These are phyloP conservation scores for Byssothecium circinans DNA, from an alignment of 2,329 filamentous ascomycete genomes.

Conservation along the genomic window DNA sequence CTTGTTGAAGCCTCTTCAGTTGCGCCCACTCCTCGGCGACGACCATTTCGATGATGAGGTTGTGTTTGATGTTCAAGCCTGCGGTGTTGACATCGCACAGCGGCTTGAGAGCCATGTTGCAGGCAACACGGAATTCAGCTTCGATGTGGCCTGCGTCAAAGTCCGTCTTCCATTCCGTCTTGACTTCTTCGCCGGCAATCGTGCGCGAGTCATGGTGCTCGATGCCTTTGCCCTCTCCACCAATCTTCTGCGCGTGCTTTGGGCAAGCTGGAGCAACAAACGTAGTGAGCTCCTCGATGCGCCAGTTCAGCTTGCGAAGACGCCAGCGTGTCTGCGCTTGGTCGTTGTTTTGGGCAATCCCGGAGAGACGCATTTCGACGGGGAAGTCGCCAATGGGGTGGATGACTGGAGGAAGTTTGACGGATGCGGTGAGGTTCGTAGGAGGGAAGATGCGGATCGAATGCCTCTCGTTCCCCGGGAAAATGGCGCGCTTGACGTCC, in stretches of 20 bases:
- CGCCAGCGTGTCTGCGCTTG: conserved; percentile 79
- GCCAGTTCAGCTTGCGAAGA: conserved; percentile 88
- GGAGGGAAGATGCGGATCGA: conserved; percentile 94
- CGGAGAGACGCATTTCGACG: conserved; percentile 78
- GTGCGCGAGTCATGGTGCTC: conserved; percentile 74
- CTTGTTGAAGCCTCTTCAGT: conserved; percentile 69
- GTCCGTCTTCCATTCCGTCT: conserved; percentile 87
- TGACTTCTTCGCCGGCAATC: conserved; percentile 79
- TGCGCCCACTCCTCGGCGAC: conserved; percentile 85
- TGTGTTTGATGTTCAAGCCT: conserved; percentile 79
- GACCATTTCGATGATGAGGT: conserved; percentile 88
- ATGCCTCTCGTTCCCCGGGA: conserved; percentile 78
- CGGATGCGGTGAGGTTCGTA: conserved; percentile 86
- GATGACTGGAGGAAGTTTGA: conserved; percentile 79
- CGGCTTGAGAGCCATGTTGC: conserved; percentile 64
- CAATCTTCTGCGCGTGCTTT: conserved; percentile 70
- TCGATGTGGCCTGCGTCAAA: conserved; percentile 75
- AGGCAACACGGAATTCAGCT: conserved; percentile 71
- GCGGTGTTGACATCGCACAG: conserved; percentile 76
- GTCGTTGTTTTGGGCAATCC: conserved; percentile 72
- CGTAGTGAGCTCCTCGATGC: conserved; percentile 84
- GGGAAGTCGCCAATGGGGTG: conserved; percentile 83
- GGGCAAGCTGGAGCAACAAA: conserved; percentile 77
- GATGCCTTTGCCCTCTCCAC: conserved; percentile 68
- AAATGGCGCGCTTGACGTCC: conserved; percentile 76